phyloP scores from a whole-genome alignment of 2,329 filamentous ascomycete species.

The Pseudogymnoascus sp. region DNA sequence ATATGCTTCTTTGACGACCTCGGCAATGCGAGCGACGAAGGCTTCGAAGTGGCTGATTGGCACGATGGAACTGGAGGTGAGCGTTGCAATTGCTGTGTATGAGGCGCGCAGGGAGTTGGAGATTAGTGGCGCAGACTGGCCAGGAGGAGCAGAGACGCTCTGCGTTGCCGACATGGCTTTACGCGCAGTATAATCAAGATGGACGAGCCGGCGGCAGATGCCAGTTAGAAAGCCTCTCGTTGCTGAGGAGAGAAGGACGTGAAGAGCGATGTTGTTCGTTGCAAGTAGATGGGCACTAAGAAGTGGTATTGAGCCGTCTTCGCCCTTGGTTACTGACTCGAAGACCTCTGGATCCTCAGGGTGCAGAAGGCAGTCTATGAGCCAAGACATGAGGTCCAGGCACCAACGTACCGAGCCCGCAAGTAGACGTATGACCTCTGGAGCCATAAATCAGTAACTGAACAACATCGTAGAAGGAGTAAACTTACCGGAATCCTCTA shows the following conservation, averaged over 20 bases:
- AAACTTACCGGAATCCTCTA: constrained; percentile 55
- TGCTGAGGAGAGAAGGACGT: constrained; percentile 65
- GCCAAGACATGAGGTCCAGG: constrained; percentile 60
- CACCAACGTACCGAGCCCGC: constrained; percentile 74
- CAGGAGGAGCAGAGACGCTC: constrained; percentile 4
- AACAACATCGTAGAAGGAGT: not conserved
- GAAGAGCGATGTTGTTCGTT: constrained; percentile 51
- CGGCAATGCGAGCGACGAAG: constrained; percentile 23
- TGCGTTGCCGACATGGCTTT: constrained; percentile 21
- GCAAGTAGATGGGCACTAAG: constrained; percentile 45
- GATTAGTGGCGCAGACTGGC: constrained; percentile 10
- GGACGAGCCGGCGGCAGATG: constrained; percentile 55
- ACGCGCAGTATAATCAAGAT: constrained; percentile 41
- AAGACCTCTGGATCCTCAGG: constrained; percentile 43
- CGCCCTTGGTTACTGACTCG: constrained; percentile 34
- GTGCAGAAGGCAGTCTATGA: constrained; percentile 50
- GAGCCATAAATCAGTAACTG: constrained; percentile 2
- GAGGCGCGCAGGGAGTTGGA: constrained; percentile 23
- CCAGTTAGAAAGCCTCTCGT: constrained; percentile 66
- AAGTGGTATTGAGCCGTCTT: constrained; percentile 40
- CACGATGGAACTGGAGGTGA: constrained; percentile 24
- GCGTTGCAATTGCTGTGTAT: constrained; percentile 26
- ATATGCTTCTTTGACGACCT: constrained; percentile 24
- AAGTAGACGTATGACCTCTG: constrained; percentile 65
- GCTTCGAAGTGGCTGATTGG: constrained; percentile 26